Percentiles rank a stretch among this genome's conserved stretches.
phyloP scores from a whole-genome alignment of 2,329 filamentous ascomycete genomes.

The Penicillium sp. region DNA sequence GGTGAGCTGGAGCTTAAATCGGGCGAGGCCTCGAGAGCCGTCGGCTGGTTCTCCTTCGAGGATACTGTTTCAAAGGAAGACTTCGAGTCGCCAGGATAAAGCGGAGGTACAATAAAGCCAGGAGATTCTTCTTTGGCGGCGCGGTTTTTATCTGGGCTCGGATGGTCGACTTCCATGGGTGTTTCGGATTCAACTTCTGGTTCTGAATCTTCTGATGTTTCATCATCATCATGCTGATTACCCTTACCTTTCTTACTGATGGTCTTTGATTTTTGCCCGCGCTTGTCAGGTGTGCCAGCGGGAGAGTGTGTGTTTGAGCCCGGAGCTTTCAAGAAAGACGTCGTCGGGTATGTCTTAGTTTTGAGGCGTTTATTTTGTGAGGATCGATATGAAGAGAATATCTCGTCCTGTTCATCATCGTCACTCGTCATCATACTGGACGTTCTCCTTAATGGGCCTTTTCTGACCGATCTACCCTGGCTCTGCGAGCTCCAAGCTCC shows the following conservation, averaged over 20 bases:
- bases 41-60: constrained; percentile 15
- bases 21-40: constrained; percentile 27
- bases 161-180: constrained; percentile 27
- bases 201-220: too few relatives aligned
- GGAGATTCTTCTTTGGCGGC: background rate
- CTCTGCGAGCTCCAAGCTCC: constrained; percentile 11
- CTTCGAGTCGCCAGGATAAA: constrained; percentile 21
- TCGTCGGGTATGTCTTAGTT: constrained; percentile 25
- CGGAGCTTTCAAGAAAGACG: constrained; percentile 16
- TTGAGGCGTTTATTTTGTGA: constrained; percentile 23
- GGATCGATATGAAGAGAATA: constrained; percentile 10
- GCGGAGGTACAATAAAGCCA: constrained; percentile 32
- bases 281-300: constrained; percentile 9
- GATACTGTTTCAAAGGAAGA: constrained; percentile 34
- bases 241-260: constrained; percentile 7
- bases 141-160: constrained; percentile 16
- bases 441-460: background rate
- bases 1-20: constrained; percentile 36
- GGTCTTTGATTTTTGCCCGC: constrained; percentile 7
- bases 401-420: constrained; percentile 11
- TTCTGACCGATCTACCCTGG: constrained; percentile 8
- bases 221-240: background rate
- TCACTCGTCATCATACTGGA: constrained; percentile 17
- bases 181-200: constrained; percentile 29
- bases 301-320: constrained; percentile 20